Evolutionary conservation across 257 asterid species (phyloP).

Genomic region (Osmanthus fragrans): DNA sequence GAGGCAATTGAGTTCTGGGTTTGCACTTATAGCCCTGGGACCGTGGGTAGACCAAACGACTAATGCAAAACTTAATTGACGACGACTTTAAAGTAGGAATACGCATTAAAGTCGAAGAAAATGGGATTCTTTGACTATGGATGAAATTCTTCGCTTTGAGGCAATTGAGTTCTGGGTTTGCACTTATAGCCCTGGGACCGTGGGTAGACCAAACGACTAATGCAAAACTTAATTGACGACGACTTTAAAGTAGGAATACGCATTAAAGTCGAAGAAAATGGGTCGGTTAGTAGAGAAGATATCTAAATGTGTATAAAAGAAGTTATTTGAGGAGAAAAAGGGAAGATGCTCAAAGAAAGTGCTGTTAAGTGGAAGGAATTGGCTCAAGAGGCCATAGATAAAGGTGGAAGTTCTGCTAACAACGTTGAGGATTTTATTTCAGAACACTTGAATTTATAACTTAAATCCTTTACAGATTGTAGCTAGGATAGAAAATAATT

Average conservation of each 20-base stretch:
- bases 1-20: conserved; percentile 25
- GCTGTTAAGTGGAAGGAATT: neutral
- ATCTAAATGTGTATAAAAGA: conserved; percentile 19
- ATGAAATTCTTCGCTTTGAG: conserved; percentile 30
- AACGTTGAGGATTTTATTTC: neutral
- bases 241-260: conserved; percentile 27
- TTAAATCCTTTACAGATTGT: too few species aligned
- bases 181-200: conserved; percentile 18
- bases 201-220: conserved; percentile 24
- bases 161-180: conserved; percentile 20
- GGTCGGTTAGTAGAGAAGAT: conserved; percentile 23
- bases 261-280: conserved; percentile 13
- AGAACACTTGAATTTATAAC: neutral
- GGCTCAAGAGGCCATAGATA: neutral
- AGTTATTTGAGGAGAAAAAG: conserved; percentile 16
- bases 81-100: conserved; percentile 28
- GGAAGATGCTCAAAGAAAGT: neutral
- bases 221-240: conserved; percentile 26
- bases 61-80: conserved; percentile 24
- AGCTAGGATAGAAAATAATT: neutral
- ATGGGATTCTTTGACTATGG: conserved; percentile 33
- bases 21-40: conserved; percentile 16
- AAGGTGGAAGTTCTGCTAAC: conserved; percentile 5
- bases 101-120: conserved; percentile 9
- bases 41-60: conserved; percentile 24